These are phyloP conservation scores for Streptanthus diversifolius DNA, from an alignment of 345 rosid species.

Conservation along the genomic window DNA sequence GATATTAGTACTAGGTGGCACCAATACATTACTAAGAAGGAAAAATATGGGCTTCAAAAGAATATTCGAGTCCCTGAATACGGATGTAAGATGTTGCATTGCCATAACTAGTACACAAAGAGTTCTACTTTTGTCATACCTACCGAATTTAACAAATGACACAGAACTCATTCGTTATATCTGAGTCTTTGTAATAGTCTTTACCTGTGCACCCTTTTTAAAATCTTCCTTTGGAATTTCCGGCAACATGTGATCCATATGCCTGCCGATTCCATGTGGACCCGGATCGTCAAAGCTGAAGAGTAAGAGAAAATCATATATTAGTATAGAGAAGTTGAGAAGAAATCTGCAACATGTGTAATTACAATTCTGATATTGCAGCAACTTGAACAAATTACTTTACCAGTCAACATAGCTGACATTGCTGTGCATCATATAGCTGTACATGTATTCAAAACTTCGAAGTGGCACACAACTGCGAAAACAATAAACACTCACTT, in stretches of 20 bases:
- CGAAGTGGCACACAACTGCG: conserved; percentile 92
- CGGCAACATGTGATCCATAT: conserved; percentile 90
- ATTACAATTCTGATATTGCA: background rate
- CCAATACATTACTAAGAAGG: background rate
- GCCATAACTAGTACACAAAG: background rate
- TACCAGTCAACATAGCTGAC: conserved; percentile 93
- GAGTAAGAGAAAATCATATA: conserved; percentile 1
- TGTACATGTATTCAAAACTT: conserved; percentile 73
- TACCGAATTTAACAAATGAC: background rate
- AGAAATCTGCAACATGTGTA: background rate
- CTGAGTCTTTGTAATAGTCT: background rate
- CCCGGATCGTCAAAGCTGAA: conserved; percentile 96
- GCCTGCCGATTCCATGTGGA: conserved; percentile 95
- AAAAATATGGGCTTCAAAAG: background rate
- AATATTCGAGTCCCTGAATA: background rate
- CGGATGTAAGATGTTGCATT: background rate
- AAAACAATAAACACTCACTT: conserved; percentile 33
- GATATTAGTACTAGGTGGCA: background rate
- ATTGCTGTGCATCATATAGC: conserved; percentile 81
- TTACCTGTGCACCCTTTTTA: conserved; percentile 98
- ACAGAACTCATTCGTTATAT: background rate
- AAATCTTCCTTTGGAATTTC: conserved; percentile 86
- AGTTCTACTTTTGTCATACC: background rate
- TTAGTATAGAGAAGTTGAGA: background rate
- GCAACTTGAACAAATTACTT: conserved; percentile 21